Evolutionary conservation across 805 yeast genomes (phyloP).

Genomic region (Lipomyces spencermartinsiae): DNA sequence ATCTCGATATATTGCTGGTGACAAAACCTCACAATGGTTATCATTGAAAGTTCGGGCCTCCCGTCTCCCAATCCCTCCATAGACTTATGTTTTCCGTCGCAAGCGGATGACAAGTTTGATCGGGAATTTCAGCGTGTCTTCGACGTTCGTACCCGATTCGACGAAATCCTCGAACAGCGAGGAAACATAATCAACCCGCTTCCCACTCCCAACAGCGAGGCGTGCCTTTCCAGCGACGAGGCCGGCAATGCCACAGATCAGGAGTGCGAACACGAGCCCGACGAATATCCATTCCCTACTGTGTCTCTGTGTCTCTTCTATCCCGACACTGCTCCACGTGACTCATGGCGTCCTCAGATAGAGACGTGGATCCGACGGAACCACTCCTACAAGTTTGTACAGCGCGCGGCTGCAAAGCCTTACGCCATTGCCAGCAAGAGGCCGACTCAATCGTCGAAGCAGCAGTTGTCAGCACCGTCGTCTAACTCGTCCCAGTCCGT

Average conservation of each 20-base stretch:
- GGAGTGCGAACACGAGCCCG: slow-evolving; percentile 21
- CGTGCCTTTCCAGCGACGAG: slow-evolving; percentile 33
- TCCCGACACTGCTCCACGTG: slow-evolving; percentile 50
- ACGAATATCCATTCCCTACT: slow-evolving; percentile 32
- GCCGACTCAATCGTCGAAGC: neutral
- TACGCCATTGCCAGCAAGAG: slow-evolving; percentile 10
- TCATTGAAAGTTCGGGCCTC: slow-evolving; percentile 31
- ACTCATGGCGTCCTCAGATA: slow-evolving; percentile 48
- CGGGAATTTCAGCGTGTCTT: slow-evolving; percentile 31
- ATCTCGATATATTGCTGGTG: neutral
- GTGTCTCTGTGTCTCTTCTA: slow-evolving; percentile 40
- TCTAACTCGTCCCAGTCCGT: slow-evolving; percentile 9
- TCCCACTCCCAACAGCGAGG: slow-evolving; percentile 34
- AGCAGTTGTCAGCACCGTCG: slow-evolving; percentile 3
- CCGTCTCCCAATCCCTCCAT: slow-evolving; percentile 39
- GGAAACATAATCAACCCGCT: slow-evolving; percentile 13
- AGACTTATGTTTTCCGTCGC: slow-evolving; percentile 26
- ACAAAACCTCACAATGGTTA: slow-evolving; percentile 9
- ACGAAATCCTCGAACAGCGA: slow-evolving; percentile 11
- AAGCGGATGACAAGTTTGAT: slow-evolving; percentile 29
- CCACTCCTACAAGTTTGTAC: slow-evolving; percentile 43
- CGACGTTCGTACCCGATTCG: slow-evolving; percentile 22
- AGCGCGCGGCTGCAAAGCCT: slow-evolving; percentile 20
- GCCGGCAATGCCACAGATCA: slow-evolving; percentile 19
- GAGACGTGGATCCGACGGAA: slow-evolving; percentile 48